These are phyloP conservation scores for Neurospora sp. DNA, from an alignment of 495 filamentous ascomycete species.

Conservation along the genomic window DNA sequence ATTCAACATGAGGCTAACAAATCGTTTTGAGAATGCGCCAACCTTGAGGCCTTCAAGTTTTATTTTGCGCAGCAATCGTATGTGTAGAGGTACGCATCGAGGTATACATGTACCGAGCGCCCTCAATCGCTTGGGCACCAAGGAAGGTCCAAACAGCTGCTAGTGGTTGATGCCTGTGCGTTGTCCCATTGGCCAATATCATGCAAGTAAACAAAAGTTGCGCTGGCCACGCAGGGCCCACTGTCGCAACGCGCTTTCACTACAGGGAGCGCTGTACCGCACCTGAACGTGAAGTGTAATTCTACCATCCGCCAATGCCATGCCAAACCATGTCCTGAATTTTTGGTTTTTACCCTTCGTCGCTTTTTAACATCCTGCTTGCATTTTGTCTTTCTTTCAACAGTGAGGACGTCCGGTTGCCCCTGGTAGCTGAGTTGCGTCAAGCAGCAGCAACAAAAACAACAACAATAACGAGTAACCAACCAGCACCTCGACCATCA, in stretches of 20 bases:
- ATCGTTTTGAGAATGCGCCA: too few relatives aligned
- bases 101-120: not conserved
- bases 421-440: not conserved
- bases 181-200: conserved; percentile 11
- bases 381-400: not conserved
- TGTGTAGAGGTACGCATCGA: not conserved
- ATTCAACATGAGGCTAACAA: not conserved
- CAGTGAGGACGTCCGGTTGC: not conserved
- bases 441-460: not conserved
- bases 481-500: not conserved
- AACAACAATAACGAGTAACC: not conserved
- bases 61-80: too few relatives aligned
- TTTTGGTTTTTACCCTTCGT: not conserved
- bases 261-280: not conserved
- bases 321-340: not conserved
- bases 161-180: not conserved
- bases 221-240: conserved; percentile 2
- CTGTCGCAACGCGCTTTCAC: conserved; percentile 12
- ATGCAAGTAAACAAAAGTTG: conserved; percentile 21
- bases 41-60: too few relatives aligned
- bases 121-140: not conserved
- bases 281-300: not conserved
- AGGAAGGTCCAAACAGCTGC: not conserved
- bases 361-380: not conserved
- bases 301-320: not conserved